Evolutionary conservation across 2,329 filamentous ascomycete species (phyloP), one percentile per base, ranked within the genome.

Genomic region (Hypoxylon sp.): DNA sequence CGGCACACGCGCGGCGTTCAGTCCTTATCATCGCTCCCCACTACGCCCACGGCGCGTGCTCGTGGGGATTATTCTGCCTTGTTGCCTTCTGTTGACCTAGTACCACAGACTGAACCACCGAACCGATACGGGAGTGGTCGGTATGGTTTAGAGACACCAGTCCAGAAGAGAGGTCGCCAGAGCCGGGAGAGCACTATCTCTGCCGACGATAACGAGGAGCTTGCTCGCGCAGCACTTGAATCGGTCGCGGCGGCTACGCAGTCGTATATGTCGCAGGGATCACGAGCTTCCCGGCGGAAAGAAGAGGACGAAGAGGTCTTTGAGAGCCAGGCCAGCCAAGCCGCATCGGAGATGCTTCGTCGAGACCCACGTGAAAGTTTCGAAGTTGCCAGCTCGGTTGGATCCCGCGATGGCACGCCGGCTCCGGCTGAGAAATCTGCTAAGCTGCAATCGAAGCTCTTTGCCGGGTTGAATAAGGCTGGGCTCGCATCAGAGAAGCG

Each of bases 121-220:
- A 82, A 84, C 19, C 81, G 83, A 43, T 80, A 82, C 64, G 62
- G 72, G 8, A 77, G 75, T 63, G 69, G 74, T 51, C 80, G 81
- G n/a, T 80, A 80, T 61, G 74, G 79, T 2, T 80, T 82, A 5
- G 81, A 80, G n/a, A 84, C 83, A 0, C 82, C 84, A 1, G 76
- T 75, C 52, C 74, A 76, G 34, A 80, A 82, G 19, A 81, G 81
- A 51, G 84, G 87, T 37, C 87, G 87, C 55, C 88, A 89, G 78
- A 94, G 93, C 77, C 88, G 92, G 64, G 93, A 96, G 77, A 95
- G 92, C 80, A 96, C 93, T 1, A 94, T 96, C 51, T 96, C 93
- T 0, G 90, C 87, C 19, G 85, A 85, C 45, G 85, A 89, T 62
- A 86, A 85, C 53, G 87, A 84, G 71, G 85, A 88, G 71, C 79